Conservation (phyloP, 768 basidiomycete genomes). For the Solioccasus polychromus region DNA sequence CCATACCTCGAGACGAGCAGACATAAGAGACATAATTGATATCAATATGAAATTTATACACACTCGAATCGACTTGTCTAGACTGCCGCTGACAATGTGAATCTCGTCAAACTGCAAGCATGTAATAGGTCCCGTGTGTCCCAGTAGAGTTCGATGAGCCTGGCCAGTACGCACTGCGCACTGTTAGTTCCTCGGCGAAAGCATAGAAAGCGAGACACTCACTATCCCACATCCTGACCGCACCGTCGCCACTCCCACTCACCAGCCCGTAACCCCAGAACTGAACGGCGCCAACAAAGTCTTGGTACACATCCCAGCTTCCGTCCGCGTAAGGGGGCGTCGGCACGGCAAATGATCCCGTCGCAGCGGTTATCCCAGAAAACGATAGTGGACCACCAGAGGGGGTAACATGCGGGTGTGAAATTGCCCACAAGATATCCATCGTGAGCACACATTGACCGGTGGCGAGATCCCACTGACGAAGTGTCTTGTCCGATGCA, state of each 20-base stretch:
- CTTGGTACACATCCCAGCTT: conserved; percentile 92
- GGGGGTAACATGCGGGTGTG: conserved; percentile 64
- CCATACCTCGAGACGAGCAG: conserved; percentile 68
- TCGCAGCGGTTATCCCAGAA: conserved; percentile 50
- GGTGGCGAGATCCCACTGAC: conserved; percentile 96
- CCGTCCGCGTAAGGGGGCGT: conserved; percentile 89
- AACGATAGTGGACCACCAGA: conserved; percentile 44
- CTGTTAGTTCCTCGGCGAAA: background rate
- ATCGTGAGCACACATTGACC: conserved; percentile 99
- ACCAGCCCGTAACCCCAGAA: conserved; percentile 99
- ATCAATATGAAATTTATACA: conserved; percentile 24
- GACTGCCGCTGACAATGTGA: conserved; percentile 87
- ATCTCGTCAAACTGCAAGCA: conserved; percentile 96
- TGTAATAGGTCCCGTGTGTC: conserved; percentile 91
- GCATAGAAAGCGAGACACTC: conserved; percentile 30
- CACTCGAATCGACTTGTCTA: conserved; percentile 91
- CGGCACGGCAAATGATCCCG: conserved; percentile 73
- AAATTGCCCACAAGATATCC: conserved; percentile 99
- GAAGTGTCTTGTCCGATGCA: conserved; percentile 95
- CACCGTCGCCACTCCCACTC: conserved; percentile 95
- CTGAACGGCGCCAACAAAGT: conserved; percentile 96
- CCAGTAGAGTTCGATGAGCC: conserved; percentile 87
- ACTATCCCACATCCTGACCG: conserved; percentile 99
- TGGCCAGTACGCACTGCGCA: conserved; percentile 94
- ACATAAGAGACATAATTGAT: background rate